These are phyloP conservation scores for Tolypocladium endophyticum DNA, from an alignment of 2,329 filamentous ascomycete genomes.

Conservation along the genomic window DNA sequence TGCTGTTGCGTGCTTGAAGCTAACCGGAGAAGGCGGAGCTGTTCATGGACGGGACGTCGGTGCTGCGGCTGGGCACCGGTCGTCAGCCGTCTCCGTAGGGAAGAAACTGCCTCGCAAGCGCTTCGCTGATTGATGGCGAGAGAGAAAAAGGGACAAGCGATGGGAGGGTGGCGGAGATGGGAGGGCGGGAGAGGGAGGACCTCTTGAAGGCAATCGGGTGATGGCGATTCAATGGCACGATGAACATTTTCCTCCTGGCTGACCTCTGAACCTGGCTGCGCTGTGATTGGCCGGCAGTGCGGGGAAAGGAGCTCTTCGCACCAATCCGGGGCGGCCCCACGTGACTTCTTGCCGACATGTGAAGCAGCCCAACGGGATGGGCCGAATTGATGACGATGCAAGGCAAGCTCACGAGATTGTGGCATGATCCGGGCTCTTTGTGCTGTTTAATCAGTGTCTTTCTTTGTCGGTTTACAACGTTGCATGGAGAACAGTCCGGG, in stretches of 20 bases:
- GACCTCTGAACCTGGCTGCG: neutral
- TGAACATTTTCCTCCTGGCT: conserved; percentile 7
- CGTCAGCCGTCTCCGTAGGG: neutral
- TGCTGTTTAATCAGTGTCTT: neutral
- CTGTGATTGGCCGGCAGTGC: conserved; percentile 20
- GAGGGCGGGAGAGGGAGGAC: conserved; percentile 1
- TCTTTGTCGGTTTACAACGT: neutral
- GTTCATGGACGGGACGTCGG: conserved; percentile 10
- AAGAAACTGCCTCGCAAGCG: conserved; percentile 1
- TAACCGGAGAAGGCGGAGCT: conserved; percentile 10
- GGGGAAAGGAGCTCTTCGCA: conserved; percentile 12
- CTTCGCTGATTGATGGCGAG: conserved; percentile 1
- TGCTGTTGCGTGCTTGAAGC: conserved; percentile 7
- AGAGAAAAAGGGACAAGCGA: conserved; percentile 1
- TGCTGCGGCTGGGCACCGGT: conserved; percentile 5
- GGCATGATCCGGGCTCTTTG: neutral
- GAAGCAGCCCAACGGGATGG: neutral
- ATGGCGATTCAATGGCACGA: conserved; percentile 8
- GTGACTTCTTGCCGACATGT: conserved; percentile 1
- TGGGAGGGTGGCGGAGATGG: neutral
- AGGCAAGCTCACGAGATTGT: neutral
- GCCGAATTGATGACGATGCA: neutral
- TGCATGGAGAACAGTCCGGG: neutral
- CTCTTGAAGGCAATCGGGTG: conserved; percentile 9
- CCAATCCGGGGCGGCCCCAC: conserved; percentile 5